phyloP scores from a whole-genome alignment of 768 basidiomycete species.

The Scleroderma bovista region DNA sequence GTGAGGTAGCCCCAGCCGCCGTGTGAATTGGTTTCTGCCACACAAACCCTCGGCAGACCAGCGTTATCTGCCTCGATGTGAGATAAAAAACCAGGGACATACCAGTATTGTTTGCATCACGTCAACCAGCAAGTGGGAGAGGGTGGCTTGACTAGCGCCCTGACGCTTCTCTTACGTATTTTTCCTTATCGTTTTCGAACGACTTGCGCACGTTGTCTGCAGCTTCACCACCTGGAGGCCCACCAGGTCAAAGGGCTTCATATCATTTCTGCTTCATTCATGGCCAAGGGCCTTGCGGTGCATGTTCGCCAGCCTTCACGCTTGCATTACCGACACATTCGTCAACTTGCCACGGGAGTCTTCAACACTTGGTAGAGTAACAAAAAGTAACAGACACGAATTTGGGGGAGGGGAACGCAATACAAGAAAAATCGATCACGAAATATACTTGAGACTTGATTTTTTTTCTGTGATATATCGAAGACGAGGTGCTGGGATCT shows the following conservation, averaged over 20 bases:
- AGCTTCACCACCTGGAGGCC: background rate
- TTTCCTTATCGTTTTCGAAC: background rate
- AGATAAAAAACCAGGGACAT: background rate
- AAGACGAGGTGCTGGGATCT: constrained; percentile 43
- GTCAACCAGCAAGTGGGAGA: background rate
- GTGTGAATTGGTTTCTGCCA: background rate
- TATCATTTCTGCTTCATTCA: constrained; percentile 6
- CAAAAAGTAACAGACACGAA: constrained; percentile 45
- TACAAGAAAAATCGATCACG: constrained; percentile 50
- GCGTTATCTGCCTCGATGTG: background rate
- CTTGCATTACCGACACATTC: constrained; percentile 34
- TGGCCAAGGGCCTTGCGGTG: constrained; percentile 6
- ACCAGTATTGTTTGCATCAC: background rate
- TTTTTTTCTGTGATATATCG: constrained; percentile 50
- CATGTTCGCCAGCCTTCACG: constrained; percentile 26
- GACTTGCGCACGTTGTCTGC: background rate
- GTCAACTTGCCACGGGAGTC: constrained; percentile 34
- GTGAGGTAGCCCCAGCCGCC: background rate
- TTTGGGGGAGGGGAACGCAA: constrained; percentile 24
- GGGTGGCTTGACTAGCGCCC: background rate
- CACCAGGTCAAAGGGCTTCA: background rate
- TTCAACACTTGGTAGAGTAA: constrained; percentile 38
- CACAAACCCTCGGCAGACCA: background rate
- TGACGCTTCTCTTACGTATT: background rate
- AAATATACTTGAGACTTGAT: constrained; percentile 66